These are phyloP conservation scores for Simplicillium aogashimaense DNA, from an alignment of 2,329 filamentous ascomycete species.

Conservation along the genomic window DNA sequence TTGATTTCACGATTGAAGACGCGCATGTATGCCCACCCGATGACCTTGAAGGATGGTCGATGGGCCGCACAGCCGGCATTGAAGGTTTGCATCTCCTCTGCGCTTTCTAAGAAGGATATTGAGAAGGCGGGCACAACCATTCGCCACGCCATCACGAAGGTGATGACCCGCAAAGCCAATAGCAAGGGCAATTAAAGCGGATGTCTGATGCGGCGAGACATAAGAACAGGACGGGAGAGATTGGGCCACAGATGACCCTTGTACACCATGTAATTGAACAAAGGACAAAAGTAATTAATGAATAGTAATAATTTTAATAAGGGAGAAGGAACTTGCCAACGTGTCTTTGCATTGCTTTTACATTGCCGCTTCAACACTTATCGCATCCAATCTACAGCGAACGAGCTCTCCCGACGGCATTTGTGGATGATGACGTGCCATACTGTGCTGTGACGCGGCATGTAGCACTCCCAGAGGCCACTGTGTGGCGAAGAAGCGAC, in stretches of 20 bases:
- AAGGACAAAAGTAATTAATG: too few relatives aligned
- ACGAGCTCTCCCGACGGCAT: too few relatives aligned
- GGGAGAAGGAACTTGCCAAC: too few relatives aligned
- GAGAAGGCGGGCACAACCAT: constrained; percentile 88
- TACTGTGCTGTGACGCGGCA: too few relatives aligned
- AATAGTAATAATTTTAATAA: too few relatives aligned
- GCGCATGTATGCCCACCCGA: constrained; percentile 53
- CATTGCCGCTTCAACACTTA: too few relatives aligned
- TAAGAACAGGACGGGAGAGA: neutral
- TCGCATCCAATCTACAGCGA: too few relatives aligned
- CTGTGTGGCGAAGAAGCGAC: too few relatives aligned
- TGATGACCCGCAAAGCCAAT: constrained; percentile 59
- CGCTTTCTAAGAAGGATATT: constrained; percentile 84
- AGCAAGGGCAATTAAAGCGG: constrained; percentile 13
- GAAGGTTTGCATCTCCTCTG: constrained; percentile 84
- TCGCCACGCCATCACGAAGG: constrained; percentile 86
- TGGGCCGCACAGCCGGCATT: constrained; percentile 71
- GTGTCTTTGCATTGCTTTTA: too few relatives aligned
- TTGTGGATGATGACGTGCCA: too few relatives aligned
- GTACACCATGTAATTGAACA: too few relatives aligned
- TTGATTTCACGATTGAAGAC: constrained; percentile 81
- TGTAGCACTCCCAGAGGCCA: too few relatives aligned
- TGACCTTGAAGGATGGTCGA: constrained; percentile 57
- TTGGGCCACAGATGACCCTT: neutral
- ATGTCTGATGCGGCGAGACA: neutral